phyloP scores from a whole-genome alignment of 306 rosid species.

The Cyclanthera cordifolia region DNA sequence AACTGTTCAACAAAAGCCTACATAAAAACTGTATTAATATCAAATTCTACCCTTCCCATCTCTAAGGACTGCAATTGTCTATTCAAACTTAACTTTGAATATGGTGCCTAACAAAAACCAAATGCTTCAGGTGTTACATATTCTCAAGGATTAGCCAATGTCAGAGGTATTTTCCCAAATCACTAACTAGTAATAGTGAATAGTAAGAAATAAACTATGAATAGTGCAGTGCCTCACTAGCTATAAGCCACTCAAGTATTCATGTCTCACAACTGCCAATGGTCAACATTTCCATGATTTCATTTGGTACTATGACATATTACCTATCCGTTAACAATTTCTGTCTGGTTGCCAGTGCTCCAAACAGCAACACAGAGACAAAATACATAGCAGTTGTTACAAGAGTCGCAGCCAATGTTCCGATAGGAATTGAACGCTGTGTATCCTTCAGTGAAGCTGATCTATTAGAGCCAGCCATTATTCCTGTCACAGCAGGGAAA shows the following conservation, averaged over 20 bases:
- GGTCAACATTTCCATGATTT: constrained; percentile 4
- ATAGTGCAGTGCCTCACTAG: constrained; percentile 2
- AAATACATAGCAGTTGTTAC: constrained; percentile 59
- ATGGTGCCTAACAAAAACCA: not conserved
- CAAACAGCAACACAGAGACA: constrained; percentile 73
- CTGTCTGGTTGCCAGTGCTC: constrained; percentile 73
- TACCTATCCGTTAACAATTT: constrained; percentile 89
- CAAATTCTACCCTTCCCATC: not conserved
- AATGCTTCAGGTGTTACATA: not conserved
- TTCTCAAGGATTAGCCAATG: not conserved
- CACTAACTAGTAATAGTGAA: not conserved
- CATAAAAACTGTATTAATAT: not conserved
- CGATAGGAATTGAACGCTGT: constrained; percentile 92
- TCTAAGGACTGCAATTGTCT: not conserved
- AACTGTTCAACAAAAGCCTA: not conserved
- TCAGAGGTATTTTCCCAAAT: not conserved
- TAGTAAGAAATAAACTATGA: constrained; percentile 13
- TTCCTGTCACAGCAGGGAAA: constrained; percentile 99
- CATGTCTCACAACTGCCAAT: not conserved
- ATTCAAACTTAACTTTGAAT: not conserved
- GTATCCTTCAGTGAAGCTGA: constrained; percentile 92
- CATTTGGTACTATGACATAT: not conserved
- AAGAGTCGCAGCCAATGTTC: constrained; percentile 87
- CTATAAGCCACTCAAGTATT: constrained; percentile 8
- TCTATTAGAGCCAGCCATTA: constrained; percentile 99